Conservation (phyloP, 2,329 filamentous ascomycete species). For the Fusarium tanahbumbuense region DNA sequence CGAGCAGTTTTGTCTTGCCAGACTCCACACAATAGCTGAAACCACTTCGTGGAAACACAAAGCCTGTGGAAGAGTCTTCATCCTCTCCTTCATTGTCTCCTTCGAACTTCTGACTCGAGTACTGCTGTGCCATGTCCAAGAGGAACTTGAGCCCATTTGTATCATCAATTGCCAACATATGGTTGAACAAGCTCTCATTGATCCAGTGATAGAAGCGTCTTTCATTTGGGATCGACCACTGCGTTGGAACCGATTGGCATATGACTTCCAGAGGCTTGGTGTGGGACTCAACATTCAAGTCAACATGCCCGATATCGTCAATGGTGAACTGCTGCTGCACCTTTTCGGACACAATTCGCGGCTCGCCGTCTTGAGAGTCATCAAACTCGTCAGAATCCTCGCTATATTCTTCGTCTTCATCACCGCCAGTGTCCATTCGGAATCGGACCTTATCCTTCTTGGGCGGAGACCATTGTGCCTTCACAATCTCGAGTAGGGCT, state of each 20-base stretch:
- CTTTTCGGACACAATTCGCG: constrained; percentile 63
- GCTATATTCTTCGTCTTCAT: constrained; percentile 51
- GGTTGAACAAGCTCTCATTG: constrained; percentile 52
- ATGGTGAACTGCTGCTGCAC: constrained; percentile 78
- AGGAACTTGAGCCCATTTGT: constrained; percentile 65
- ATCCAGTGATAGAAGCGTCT: constrained; percentile 25
- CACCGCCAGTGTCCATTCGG: constrained; percentile 54
- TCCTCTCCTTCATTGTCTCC: constrained; percentile 52
- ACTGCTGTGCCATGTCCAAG: constrained; percentile 64
- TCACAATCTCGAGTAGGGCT: constrained; percentile 75
- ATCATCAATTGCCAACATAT: constrained; percentile 66
- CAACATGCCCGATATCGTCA: constrained; percentile 78
- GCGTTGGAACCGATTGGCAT: constrained; percentile 50
- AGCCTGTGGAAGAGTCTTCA: constrained; percentile 49
- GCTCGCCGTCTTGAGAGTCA: constrained; percentile 50
- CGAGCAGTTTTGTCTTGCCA: constrained; percentile 68
- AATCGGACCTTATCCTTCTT: constrained; percentile 65
- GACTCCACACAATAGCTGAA: constrained; percentile 59
- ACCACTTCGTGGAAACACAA: constrained; percentile 53
- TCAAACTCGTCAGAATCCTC: constrained; percentile 47
- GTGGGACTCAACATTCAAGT: constrained; percentile 74
- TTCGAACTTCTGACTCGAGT: constrained; percentile 52
- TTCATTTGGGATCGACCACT: constrained; percentile 49
- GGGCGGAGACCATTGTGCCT: constrained; percentile 72
- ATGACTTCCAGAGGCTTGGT: constrained; percentile 67